Evolutionary conservation across 2,329 filamentous ascomycete species (phyloP).

Genomic region (Colletotrichum trifolii): DNA sequence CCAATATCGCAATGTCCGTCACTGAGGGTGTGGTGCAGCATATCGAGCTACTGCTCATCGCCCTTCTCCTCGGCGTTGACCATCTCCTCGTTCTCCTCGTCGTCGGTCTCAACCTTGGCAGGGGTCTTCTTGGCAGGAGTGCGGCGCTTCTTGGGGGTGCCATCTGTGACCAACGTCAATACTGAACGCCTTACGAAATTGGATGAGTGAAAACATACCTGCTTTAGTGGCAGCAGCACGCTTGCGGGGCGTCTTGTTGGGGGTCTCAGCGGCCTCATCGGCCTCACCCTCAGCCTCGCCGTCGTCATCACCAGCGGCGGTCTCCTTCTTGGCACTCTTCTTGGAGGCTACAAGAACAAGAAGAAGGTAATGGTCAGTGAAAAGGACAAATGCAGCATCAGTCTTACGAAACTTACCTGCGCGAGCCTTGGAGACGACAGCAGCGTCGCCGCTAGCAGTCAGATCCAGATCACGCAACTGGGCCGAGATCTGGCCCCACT

Average conservation of each 20-base stretch:
- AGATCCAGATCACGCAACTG: slow-evolving; percentile 49
- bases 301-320: slow-evolving; percentile 7
- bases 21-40: no score
- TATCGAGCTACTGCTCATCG: slow-evolving; percentile 46
- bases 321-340: slow-evolving; percentile 23
- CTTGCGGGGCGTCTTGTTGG: slow-evolving; percentile 14
- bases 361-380: background rate
- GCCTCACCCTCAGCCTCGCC: slow-evolving; percentile 3
- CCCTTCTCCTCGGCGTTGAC: slow-evolving; percentile 45
- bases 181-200: background rate
- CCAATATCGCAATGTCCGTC: no score
- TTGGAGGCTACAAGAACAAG: slow-evolving; percentile 41
- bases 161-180: background rate
- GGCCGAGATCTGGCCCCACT: slow-evolving; percentile 51
- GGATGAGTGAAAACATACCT: slow-evolving; percentile 5
- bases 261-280: slow-evolving; percentile 14
- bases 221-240: slow-evolving; percentile 1
- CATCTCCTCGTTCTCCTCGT: slow-evolving; percentile 1
- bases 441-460: slow-evolving; percentile 14
- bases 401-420: background rate
- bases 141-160: slow-evolving; percentile 26
- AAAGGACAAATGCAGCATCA: background rate
- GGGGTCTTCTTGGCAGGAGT: slow-evolving; percentile 37
- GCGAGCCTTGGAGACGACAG: slow-evolving; percentile 24
- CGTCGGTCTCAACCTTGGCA: slow-evolving; percentile 28